phyloP scores from a whole-genome alignment of 1,139 yeast genomes.

The Kluyveromyces sp. region DNA sequence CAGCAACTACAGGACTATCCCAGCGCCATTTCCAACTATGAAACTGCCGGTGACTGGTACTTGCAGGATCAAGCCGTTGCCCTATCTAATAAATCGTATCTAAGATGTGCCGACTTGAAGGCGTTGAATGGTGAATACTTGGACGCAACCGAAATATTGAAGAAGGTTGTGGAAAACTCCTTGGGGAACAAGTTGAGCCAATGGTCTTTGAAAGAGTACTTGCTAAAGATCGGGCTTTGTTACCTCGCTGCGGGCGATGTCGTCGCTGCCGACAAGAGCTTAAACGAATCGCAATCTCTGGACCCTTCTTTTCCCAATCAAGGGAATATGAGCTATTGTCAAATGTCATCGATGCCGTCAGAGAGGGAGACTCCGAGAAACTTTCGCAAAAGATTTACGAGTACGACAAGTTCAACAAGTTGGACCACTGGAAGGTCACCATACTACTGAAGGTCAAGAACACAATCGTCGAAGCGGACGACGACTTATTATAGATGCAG shows the following conservation, averaged over 20 bases:
- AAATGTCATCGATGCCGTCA: slow-evolving; percentile 63
- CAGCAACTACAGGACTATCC: slow-evolving; percentile 55
- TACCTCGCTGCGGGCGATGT: slow-evolving; percentile 75
- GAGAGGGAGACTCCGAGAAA: slow-evolving; percentile 71
- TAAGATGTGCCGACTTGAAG: slow-evolving; percentile 84
- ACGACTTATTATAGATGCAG: slow-evolving; percentile 35
- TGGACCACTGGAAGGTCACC: slow-evolving; percentile 90
- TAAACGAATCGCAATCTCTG: slow-evolving; percentile 56
- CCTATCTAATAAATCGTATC: slow-evolving; percentile 73
- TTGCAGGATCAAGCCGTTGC: slow-evolving; percentile 92
- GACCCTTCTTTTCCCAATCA: slow-evolving; percentile 76
- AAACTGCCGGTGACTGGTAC: slow-evolving; percentile 95
- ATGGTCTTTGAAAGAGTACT: slow-evolving; percentile 92
- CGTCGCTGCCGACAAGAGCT: slow-evolving; percentile 74
- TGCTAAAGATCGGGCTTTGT: slow-evolving; percentile 75
- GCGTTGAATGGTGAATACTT: slow-evolving; percentile 69
- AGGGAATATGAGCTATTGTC: slow-evolving; percentile 65
- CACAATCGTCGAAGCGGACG: slow-evolving; percentile 65
- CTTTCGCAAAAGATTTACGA: slow-evolving; percentile 72
- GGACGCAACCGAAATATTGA: slow-evolving; percentile 70
- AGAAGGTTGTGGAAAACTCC: slow-evolving; percentile 67
- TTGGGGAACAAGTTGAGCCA: slow-evolving; percentile 68
- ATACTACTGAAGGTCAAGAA: slow-evolving; percentile 76
- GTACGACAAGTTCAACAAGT: slow-evolving; percentile 79
- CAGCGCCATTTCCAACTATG: slow-evolving; percentile 71